phyloP scores from a whole-genome alignment of 768 basidiomycete species.

The Phaeotremella fagi region DNA sequence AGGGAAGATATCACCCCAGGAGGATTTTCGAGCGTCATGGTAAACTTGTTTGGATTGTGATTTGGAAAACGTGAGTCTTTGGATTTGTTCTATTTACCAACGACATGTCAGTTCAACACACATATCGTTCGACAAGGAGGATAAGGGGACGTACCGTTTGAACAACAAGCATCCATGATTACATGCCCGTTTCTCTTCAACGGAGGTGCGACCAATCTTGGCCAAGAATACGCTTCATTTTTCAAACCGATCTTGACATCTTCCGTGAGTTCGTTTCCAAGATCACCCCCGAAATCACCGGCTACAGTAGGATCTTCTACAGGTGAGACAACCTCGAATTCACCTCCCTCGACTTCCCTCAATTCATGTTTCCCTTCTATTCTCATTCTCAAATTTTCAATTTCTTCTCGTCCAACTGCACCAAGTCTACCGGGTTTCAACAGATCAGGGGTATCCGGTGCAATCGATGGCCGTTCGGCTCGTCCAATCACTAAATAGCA shows the following conservation, averaged over 20 bases:
- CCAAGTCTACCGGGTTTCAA: constrained; percentile 21
- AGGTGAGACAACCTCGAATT: constrained; percentile 30
- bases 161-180: constrained; percentile 79
- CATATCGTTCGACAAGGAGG: neutral
- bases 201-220: constrained; percentile 86
- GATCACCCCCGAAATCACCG: constrained; percentile 1
- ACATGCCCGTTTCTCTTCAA: constrained; percentile 87
- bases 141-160: constrained; percentile 58
- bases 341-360: constrained; percentile 17
- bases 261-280: neutral
- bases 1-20: constrained; percentile 94
- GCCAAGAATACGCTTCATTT: constrained; percentile 78
- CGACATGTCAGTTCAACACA: too few species aligned
- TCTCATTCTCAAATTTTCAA: constrained; percentile 26
- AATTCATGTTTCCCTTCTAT: constrained; percentile 23
- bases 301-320: neutral
- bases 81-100: constrained; percentile 79
- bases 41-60: constrained; percentile 93
- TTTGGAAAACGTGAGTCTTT: constrained; percentile 83
- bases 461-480: constrained; percentile 59
- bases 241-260: constrained; percentile 50
- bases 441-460: neutral
- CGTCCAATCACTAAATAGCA: constrained; percentile 85
- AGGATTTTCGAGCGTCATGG: constrained; percentile 88
- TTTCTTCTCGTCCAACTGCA: constrained; percentile 37